Conservation (phyloP, 495 filamentous ascomycete species). For the Penicillium waksmanii region DNA sequence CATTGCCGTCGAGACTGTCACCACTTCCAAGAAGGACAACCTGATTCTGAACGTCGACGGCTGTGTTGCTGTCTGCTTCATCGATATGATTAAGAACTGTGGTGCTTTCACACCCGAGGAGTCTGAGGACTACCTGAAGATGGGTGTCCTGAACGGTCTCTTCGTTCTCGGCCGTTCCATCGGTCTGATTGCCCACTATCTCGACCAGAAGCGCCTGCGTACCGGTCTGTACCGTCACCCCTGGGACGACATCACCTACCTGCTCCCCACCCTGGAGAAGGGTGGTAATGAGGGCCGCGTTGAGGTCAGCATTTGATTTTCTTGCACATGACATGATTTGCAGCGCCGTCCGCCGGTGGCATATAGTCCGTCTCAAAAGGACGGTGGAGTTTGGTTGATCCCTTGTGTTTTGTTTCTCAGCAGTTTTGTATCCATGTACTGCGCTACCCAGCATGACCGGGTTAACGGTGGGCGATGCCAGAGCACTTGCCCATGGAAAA, state of each 20-base stretch:
- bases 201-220: constrained; percentile 98
- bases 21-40: constrained; percentile 99
- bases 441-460: constrained; percentile 42
- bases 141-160: constrained; percentile 98
- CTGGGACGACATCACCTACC: constrained; percentile 97
- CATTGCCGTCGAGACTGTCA: constrained; percentile 95
- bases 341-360: constrained; percentile 39
- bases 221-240: constrained; percentile 98
- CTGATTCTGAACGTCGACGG: constrained; percentile 99
- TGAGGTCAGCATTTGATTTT: constrained; percentile 75
- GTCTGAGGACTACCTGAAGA: constrained; percentile 63
- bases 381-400: constrained; percentile 51
- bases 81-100: constrained; percentile 95
- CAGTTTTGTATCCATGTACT: constrained; percentile 40
- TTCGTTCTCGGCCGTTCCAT: constrained; percentile 96
- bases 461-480: constrained; percentile 31
- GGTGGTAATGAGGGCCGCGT: constrained; percentile 85
- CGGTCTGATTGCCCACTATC: constrained; percentile 98
- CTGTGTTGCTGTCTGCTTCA: constrained; percentile 97
- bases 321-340: constrained; percentile 34
- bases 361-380: constrained; percentile 41
- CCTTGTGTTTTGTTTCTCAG: constrained; percentile 42
- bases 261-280: constrained; percentile 80
- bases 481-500: constrained; percentile 18
- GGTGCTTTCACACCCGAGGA: constrained; percentile 80